phyloP scores from a whole-genome alignment of 2,329 filamentous ascomycete species.

The Rugonectria rugulosa region DNA sequence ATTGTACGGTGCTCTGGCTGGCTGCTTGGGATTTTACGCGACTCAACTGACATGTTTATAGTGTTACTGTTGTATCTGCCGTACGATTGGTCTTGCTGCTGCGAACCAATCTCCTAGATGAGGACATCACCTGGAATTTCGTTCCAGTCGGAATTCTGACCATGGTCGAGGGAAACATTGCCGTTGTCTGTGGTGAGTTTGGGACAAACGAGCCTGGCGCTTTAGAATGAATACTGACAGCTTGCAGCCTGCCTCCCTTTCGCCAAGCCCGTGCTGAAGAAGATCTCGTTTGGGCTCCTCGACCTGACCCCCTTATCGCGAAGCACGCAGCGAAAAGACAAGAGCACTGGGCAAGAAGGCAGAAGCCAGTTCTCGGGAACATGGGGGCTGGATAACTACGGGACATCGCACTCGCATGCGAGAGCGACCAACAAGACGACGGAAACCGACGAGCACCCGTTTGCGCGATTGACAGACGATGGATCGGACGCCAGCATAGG shows the following conservation, averaged over 20 bases:
- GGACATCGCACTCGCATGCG: background rate
- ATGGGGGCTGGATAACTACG: slow-evolving; percentile 1
- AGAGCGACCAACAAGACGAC: background rate
- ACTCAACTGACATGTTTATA: background rate
- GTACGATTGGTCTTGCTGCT: background rate
- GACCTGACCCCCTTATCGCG: background rate
- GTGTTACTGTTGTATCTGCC: slow-evolving; percentile 7
- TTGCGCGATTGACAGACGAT: background rate
- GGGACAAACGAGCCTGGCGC: no score
- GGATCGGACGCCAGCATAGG: background rate
- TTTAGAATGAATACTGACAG: background rate
- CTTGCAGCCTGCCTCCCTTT: slow-evolving; percentile 3
- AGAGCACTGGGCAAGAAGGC: background rate
- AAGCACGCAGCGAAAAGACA: background rate
- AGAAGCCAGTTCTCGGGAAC: background rate
- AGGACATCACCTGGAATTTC: slow-evolving; percentile 40
- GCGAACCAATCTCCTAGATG: slow-evolving; percentile 22
- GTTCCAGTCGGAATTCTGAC: slow-evolving; percentile 32
- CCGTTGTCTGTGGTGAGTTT: slow-evolving; percentile 35
- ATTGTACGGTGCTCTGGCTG: background rate
- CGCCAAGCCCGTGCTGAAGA: background rate
- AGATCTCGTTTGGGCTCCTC: background rate
- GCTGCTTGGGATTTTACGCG: background rate
- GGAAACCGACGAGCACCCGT: background rate
- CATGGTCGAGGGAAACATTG: slow-evolving; percentile 33